A percentile compares a stretch with the other conserved stretches of the same genome.
Evolutionary conservation across 768 basidiomycete species (phyloP).

Genomic region (Russula sp.): DNA sequence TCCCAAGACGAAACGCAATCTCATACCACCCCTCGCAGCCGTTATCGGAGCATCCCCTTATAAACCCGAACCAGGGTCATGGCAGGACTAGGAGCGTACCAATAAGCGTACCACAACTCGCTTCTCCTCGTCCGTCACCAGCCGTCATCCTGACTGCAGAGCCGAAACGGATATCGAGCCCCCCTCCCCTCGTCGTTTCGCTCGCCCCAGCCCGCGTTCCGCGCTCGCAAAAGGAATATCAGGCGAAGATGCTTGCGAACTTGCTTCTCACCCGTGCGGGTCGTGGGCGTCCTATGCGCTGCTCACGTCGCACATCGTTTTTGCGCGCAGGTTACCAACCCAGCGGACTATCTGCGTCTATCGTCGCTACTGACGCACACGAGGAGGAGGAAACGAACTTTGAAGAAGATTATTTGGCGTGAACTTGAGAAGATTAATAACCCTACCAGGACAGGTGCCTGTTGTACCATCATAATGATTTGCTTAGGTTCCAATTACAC

Average conservation of each 20-base stretch:
- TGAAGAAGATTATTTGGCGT: constrained; percentile 7
- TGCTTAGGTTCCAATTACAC: constrained; percentile 13
- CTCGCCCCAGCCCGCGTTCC: constrained; percentile 23
- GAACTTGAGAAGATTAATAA: constrained; percentile 6
- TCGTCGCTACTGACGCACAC: constrained; percentile 2
- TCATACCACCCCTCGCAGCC: constrained; percentile 22
- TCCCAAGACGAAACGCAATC: constrained; percentile 26
- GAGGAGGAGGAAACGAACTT: background rate
- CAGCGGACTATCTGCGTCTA: constrained; percentile 24
- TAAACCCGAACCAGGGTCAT: background rate
- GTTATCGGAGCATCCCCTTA: constrained; percentile 6
- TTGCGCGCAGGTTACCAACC: constrained; percentile 25
- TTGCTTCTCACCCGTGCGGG: constrained; percentile 26
- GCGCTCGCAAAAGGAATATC: constrained; percentile 25
- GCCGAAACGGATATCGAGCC: background rate
- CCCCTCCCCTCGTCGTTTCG: constrained; percentile 20
- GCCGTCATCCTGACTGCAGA: constrained; percentile 19
- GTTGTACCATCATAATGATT: constrained; percentile 24
- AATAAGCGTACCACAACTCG: background rate
- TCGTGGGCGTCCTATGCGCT: constrained; percentile 28
- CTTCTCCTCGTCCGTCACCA: constrained; percentile 15
- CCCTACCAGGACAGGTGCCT: constrained; percentile 25
- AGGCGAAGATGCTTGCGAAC: constrained; percentile 28
- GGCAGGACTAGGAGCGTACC: background rate
- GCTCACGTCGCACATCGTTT: constrained; percentile 16